Conservation (phyloP, 176 grass and related monocot genomes). For the Tuctoria greenei region DNA sequence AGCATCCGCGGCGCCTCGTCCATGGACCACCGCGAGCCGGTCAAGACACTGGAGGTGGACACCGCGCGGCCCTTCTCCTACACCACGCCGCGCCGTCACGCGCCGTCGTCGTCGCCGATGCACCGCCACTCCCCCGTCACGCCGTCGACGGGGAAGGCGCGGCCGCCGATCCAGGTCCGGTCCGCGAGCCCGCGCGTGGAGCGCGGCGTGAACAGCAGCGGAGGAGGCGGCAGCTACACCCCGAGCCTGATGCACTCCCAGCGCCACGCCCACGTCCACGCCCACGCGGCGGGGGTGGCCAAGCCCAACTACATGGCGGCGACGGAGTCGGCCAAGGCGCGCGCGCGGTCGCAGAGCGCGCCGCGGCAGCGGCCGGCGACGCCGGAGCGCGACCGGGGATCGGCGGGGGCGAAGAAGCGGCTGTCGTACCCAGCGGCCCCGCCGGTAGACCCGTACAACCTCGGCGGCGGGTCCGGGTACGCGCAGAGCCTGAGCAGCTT, state of each 20-base stretch:
- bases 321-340: conserved; percentile 91
- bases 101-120: conserved; percentile 42
- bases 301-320: conserved; percentile 98
- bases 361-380: conserved; percentile 68
- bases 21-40: conserved; percentile 51
- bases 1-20: conserved; percentile 44
- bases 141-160: conserved; percentile 71
- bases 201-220: no score
- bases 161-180: conserved; percentile 58
- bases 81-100: conserved; percentile 48
- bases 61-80: conserved; percentile 76
- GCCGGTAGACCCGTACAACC: no score
- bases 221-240: no score
- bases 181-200: conserved; percentile 88
- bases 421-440: conserved; percentile 72
- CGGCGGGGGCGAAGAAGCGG: conserved; percentile 66
- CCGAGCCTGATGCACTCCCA: conserved; percentile 57
- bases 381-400: conserved; percentile 62
- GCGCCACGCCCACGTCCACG: conserved; percentile 17
- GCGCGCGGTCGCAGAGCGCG: conserved; percentile 76
- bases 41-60: conserved; percentile 93
- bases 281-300: no score
- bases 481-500: conserved; percentile 89
- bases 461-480: no score
- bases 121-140: conserved; percentile 60